Conservation (phyloP, 495 filamentous ascomycete genomes). For the Podospora anserina region DNA sequence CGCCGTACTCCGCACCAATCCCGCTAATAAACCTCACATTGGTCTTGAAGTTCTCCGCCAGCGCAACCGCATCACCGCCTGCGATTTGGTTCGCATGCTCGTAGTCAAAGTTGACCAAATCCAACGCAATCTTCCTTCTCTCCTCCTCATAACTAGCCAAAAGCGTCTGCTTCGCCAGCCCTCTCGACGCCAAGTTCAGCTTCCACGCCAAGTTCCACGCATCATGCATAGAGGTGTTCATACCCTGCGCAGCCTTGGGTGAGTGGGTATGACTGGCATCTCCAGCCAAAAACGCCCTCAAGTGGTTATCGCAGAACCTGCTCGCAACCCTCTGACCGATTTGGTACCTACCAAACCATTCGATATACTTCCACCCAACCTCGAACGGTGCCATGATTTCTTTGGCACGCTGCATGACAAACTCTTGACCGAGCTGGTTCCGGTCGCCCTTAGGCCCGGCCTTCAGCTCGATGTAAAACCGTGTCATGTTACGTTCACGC, state of each 20-base stretch:
- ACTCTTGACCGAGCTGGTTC: slow-evolving; percentile 52
- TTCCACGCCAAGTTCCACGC: slow-evolving; percentile 78
- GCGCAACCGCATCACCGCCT: slow-evolving; percentile 52
- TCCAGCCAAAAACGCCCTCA: slow-evolving; percentile 65
- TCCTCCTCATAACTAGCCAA: slow-evolving; percentile 65
- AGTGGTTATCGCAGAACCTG: slow-evolving; percentile 53
- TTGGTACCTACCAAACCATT: slow-evolving; percentile 61
- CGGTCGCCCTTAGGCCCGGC: slow-evolving; percentile 48
- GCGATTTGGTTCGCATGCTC: slow-evolving; percentile 58
- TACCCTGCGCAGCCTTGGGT: slow-evolving; percentile 74
- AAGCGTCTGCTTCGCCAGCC: slow-evolving; percentile 50
- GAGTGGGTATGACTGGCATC: slow-evolving; percentile 75
- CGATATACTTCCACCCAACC: slow-evolving; percentile 58
- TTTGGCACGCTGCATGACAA: slow-evolving; percentile 61
- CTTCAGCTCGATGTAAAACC: slow-evolving; percentile 66
- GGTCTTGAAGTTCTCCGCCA: slow-evolving; percentile 60
- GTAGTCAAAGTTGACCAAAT: slow-evolving; percentile 67
- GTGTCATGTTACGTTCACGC: slow-evolving; percentile 63
- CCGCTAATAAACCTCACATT: slow-evolving; percentile 68
- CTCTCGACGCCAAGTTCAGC: slow-evolving; percentile 58
- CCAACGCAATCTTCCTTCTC: slow-evolving; percentile 57
- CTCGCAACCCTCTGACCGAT: slow-evolving; percentile 64
- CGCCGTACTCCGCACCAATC: slow-evolving; percentile 60
- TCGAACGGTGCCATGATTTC: slow-evolving; percentile 61
- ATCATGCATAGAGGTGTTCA: slow-evolving; percentile 77